Base-by-base conservation (phyloP, 2,329 filamentous ascomycete genomes). In the Gliomastix tumulicola region DNA sequence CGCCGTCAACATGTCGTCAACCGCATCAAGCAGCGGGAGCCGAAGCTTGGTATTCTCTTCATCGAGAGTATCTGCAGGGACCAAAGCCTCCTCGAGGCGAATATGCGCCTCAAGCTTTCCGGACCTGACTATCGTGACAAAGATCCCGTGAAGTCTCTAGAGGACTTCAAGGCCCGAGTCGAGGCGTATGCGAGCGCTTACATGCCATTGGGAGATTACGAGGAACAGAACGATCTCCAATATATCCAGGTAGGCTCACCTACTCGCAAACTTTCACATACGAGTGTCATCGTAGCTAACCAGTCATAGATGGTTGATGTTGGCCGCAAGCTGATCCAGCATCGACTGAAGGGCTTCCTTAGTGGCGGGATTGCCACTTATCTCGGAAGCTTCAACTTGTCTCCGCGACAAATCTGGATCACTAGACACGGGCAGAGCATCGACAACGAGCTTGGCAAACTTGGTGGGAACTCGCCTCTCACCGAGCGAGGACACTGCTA, bases 351-450 rank as follows among this genome's bases (percentile, higher is more conserved):
- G 47, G 92, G 92, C 6, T 98, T 98, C 59, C 71, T 98, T 34
- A 88, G 88, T 39, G 86, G 85, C 27, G 87, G 92, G 44, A 92
- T 94, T 38, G 88, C 92, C 39, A 94, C 89, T 45, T 98, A 97
- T 52, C 73, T 98, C 9, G 84, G 92, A 32, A 97, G 94, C 49
- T 98, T 98, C 71, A 97, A 98, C 50, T 74, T 98, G 13, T 87
- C 90, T 0, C 89, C 92, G 1, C 76, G 92, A 37, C 90, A 96
- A 59, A 97, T 98, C 42, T 98, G 92, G 92, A 94, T 98, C 54
- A 97, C 92, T 3, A 74, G 92, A 35, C 92, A 97, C 54, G 92
- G 92, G 30, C 86, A 96, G 60, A 96, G 88, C 39, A 57, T 77
- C 42, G 92, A 98, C 57, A 96, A 98, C 54, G 72, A 85, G 40